These are phyloP conservation scores for Apiospora malaysiana DNA, from an alignment of 2,329 filamentous ascomycete genomes.

Conservation along the genomic window DNA sequence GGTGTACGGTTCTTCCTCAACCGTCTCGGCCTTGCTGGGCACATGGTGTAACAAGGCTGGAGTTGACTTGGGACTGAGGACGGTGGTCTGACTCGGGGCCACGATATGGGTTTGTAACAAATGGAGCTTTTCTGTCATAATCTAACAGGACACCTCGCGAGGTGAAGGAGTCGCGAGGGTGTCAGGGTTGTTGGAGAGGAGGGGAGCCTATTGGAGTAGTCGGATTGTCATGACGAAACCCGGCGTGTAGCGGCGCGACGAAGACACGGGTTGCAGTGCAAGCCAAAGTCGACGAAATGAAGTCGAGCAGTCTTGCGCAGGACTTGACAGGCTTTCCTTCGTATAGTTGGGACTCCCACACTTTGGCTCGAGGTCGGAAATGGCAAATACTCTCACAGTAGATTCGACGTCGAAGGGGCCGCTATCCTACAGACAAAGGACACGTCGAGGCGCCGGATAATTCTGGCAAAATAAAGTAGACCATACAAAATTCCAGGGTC, in stretches of 20 bases:
- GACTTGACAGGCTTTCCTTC: background rate
- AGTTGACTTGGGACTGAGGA: conserved; percentile 46
- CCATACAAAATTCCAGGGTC: conserved; percentile 25
- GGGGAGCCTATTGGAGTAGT: conserved; percentile 54
- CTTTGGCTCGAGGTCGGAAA: conserved; percentile 9
- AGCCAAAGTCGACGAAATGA: conserved; percentile 14
- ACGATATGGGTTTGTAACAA: conserved; percentile 61
- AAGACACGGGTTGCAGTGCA: conserved; percentile 22
- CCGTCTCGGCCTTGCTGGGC: conserved; percentile 57
- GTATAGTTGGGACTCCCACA: background rate
- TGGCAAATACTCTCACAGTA: conserved; percentile 3
- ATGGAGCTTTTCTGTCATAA: conserved; percentile 67
- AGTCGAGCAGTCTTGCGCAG: conserved; percentile 12
- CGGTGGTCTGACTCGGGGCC: conserved; percentile 57
- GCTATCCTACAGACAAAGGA: conserved; percentile 36
- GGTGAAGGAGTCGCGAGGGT: conserved; percentile 34
- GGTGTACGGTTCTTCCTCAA: conserved; percentile 84
- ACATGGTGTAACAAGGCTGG: conserved; percentile 48
- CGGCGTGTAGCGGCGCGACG: conserved; percentile 43
- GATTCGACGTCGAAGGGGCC: conserved; percentile 23
- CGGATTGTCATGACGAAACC: conserved; percentile 63
- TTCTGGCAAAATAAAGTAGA: conserved; percentile 29
- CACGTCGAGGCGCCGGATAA: conserved; percentile 35
- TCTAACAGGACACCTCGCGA: conserved; percentile 55
- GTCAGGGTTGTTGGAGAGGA: conserved; percentile 31